Evolutionary conservation across 2,329 filamentous ascomycete genomes (phyloP), one percentile per base, ranked within the genome.

Genomic region (Pseudocercospora crystallina): DNA sequence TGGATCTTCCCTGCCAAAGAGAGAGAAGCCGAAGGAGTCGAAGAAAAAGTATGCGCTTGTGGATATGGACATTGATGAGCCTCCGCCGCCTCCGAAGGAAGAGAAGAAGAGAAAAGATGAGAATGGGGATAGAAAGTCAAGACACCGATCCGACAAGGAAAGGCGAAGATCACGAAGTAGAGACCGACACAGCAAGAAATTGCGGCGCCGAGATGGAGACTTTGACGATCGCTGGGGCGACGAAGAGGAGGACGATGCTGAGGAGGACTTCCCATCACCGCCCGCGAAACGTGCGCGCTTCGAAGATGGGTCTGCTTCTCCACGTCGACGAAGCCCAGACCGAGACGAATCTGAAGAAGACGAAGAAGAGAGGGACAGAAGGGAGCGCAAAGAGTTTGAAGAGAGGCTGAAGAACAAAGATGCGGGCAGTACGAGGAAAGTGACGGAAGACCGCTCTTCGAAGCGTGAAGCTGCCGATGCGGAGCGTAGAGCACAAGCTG

Each of bases 221-320:
- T 85, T 86, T 58, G 86, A 90, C 41, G 86, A 90, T 63, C 77
- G 87, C 47, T 95, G 90, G 89, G 89, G 84, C 1, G 89, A 94
- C 61, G 87, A 91, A 64, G 87, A 89, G 20, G 67, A 69, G 0
- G 75, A 75, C 3, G 75, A 73, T 9, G 75, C 71, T 12, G 76
- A 78, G 15, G 77, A 78, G 43, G 74, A 87, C 12, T 86, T 87
- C 42, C 73, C 80, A 38, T 84, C 87, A 58, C 87, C 87, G 0
- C 81, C 85, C 2, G 77, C 84, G 13, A 92, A 92, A 68, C 79
- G 87, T 17, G 77, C 85, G 1, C 85, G 88, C 64, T 71, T 87
- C 26, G 84, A 87, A 40, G 77, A 83, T 75, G 83, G 39, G 73
- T 61, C 61, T 15, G 56, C 59, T 15, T 65, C 64, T 13, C 65